phyloP scores from a whole-genome alignment of 2,329 filamentous ascomycete genomes.

The Colletotrichum sp. region DNA sequence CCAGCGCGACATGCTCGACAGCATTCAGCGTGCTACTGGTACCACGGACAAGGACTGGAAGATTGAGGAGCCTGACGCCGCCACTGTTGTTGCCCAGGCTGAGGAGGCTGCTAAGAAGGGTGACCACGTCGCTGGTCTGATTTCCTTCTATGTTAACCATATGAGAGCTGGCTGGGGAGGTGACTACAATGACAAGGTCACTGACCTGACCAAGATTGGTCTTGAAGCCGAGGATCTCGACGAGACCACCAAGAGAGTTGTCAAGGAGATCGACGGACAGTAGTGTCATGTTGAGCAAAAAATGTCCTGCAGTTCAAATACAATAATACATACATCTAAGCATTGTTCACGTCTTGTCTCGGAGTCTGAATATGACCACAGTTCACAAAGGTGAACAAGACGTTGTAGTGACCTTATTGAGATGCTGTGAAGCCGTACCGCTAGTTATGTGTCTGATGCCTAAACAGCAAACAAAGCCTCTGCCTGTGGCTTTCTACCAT shows the following conservation, averaged over 20 bases:
- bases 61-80: conserved; percentile 44
- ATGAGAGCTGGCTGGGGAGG: conserved; percentile 36
- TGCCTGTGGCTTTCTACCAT: no score
- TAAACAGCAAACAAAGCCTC: no score
- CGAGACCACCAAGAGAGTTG: conserved; percentile 25
- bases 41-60: conserved; percentile 66
- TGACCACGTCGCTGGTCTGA: conserved; percentile 51
- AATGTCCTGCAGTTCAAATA: no score
- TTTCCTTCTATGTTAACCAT: conserved; percentile 30
- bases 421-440: no score
- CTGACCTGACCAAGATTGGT: conserved; percentile 29
- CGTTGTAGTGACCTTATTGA: no score
- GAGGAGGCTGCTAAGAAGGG: conserved; percentile 50
- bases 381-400: no score
- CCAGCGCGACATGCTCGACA: conserved; percentile 71
- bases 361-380: no score
- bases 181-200: conserved; percentile 34
- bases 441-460: no score
- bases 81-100: conserved; percentile 47
- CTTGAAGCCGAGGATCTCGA: conserved; percentile 33
- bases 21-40: conserved; percentile 61
- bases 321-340: no score
- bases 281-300: background rate
- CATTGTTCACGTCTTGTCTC: no score
- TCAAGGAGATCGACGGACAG: background rate